Conservation (phyloP, 805 yeast genomes). For the Metschnikowia santaceciliae region DNA sequence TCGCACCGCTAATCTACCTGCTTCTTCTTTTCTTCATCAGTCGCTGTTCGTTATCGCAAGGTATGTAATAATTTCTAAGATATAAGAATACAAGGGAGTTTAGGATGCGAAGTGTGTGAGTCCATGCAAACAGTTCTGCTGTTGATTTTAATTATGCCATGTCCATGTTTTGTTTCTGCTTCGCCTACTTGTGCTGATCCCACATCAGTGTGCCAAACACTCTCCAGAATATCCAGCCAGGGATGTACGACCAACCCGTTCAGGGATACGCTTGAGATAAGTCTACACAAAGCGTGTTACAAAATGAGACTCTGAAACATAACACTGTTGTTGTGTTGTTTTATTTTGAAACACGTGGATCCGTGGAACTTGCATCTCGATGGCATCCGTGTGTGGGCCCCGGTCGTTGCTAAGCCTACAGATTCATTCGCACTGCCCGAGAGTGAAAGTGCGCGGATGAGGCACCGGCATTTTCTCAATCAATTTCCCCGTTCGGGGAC, state of each 20-base stretch:
- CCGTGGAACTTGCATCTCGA: no score
- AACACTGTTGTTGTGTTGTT: no score
- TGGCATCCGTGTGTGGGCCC: not conserved
- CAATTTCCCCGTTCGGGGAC: constrained; percentile 1
- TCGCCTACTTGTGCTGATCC: no score
- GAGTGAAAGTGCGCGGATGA: not conserved
- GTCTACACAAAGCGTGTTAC: not conserved
- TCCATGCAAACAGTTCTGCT: no score
- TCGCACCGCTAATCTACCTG: constrained; percentile 9
- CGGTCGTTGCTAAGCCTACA: not conserved
- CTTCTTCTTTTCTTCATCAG: constrained; percentile 13
- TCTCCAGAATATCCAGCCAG: no score
- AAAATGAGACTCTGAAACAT: not conserved
- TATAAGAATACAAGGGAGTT: not conserved
- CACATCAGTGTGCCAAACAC: no score
- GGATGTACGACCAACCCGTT: no score
- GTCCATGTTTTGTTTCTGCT: no score
- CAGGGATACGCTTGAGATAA: no score
- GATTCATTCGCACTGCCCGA: not conserved
- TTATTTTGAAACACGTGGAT: no score
- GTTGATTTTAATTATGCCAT: no score
- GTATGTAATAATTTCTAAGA: constrained; percentile 12
- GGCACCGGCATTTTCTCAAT: not conserved
- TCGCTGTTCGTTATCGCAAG: constrained; percentile 22
- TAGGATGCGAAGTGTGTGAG: no score